Base-by-base conservation (phyloP, 768 basidiomycete species). In the Pholiota molesta region DNA sequence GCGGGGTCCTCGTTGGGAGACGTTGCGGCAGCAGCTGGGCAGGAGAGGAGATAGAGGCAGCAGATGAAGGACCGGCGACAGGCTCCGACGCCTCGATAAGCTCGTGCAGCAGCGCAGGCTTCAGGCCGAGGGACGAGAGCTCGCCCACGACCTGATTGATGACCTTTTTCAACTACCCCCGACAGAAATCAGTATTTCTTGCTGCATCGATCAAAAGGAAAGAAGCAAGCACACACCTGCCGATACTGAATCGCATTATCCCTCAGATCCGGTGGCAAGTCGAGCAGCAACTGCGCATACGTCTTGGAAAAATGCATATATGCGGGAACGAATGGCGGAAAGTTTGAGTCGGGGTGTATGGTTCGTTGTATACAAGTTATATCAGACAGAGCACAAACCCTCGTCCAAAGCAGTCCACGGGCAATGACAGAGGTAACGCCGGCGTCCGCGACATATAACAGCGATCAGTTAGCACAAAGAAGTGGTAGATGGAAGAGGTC, bases 231-330 rank as follows among this genome's bases (percentile, higher is more conserved):
- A 65, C 69, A 28, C 59, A 91, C 92, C 79, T 89, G 87, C 33
- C 91, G 82, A 71, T 97, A 97, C 70, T 95, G 87, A 58, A 97
- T 90, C 0, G 92, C 88, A 71, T 87, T 90, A 21, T 89, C 82
- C 28, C 86, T 81, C 67, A 95, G 81, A 59, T 94, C 92, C 37
- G 87, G 85, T 0, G 95, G 94, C 13, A 96, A 84, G 7, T 81
- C 81, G 57, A 80, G 73, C 33, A 92, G 77, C 10, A 90, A 73
- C 62, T 88, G 81, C 5, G 83, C 57, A 72, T 90, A 91, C 0
- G 86, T 84, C 68, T 92, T 91, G 28, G 86, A 83, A 71, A 89
- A 92, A 72, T 91, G 90, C 90, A 92, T 92, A 5, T 37, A 37
- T 2, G 35, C 10, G 35, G 5, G 35, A 37, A 9, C 7, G 35